A percentile compares a stretch with the other conserved stretches of the same genome.
These are phyloP conservation scores for Colletotrichum tamarilloi DNA, from an alignment of 2,329 filamentous ascomycete species.

Conservation along the genomic window DNA sequence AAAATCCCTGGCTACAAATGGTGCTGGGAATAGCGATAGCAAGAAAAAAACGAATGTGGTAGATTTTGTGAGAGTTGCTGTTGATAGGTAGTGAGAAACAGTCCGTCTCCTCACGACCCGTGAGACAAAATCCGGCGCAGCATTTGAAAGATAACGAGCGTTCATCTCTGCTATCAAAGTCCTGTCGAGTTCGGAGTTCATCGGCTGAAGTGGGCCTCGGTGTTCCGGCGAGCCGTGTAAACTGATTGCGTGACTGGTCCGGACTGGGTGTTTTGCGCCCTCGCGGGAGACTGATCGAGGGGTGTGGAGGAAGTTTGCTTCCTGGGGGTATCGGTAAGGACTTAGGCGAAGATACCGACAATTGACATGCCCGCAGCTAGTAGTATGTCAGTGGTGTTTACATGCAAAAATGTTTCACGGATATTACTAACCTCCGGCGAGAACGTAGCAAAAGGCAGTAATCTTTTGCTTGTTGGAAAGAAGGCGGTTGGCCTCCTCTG, in stretches of 20 bases:
- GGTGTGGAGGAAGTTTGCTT: not conserved
- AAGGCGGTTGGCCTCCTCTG: slow-evolving; percentile 61
- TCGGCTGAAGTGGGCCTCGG: not conserved
- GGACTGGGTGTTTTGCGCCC: not conserved
- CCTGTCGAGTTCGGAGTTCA: not conserved
- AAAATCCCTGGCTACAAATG: not conserved
- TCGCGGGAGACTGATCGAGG: slow-evolving; percentile 8
- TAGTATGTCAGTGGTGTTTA: not conserved
- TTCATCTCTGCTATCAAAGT: slow-evolving; percentile 28
- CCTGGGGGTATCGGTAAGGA: not conserved
- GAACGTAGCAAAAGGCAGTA: slow-evolving; percentile 61
- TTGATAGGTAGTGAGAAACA: slow-evolving; percentile 2
- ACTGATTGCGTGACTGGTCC: not conserved
- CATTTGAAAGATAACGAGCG: slow-evolving; percentile 11
- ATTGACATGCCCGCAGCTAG: slow-evolving; percentile 58
- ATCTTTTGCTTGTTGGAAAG: slow-evolving; percentile 66
- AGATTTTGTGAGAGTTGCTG: slow-evolving; percentile 28
- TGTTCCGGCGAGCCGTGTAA: not conserved
- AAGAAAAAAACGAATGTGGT: slow-evolving; percentile 33
- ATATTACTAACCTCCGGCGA: slow-evolving; percentile 58
- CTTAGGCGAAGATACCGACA: slow-evolving; percentile 58
- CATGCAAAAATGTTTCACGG: not conserved
- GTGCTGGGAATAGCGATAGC: not conserved
- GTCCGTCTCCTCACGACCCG: slow-evolving; percentile 4
- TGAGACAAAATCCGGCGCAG: slow-evolving; percentile 25